phyloP scores from a whole-genome alignment of 495 filamentous ascomycete genomes.

The Penicillium bovifimosum region DNA sequence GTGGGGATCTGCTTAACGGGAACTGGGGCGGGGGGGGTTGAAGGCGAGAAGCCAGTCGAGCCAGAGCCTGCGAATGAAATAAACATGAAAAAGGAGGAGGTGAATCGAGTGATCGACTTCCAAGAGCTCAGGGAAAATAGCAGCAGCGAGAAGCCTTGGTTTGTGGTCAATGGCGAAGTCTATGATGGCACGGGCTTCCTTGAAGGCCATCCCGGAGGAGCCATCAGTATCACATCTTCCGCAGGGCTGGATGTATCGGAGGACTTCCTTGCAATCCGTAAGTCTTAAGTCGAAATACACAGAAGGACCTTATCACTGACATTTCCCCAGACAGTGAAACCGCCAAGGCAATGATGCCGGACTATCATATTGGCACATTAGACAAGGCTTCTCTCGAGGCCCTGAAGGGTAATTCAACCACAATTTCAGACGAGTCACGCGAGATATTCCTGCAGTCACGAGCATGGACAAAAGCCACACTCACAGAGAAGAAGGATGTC shows the following conservation, averaged over 20 bases:
- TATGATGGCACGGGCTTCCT: conserved; percentile 86
- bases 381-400: conserved; percentile 50
- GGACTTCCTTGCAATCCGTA: conserved; percentile 93
- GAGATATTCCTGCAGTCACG: conserved; percentile 65
- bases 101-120: conserved; percentile 58
- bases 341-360: conserved; percentile 85
- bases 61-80: conserved; percentile 56
- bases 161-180: conserved; percentile 86
- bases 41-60: conserved; percentile 49
- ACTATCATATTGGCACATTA: conserved; percentile 81
- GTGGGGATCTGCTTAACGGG: conserved; percentile 74
- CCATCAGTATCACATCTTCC: conserved; percentile 76
- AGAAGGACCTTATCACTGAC: conserved; percentile 2
- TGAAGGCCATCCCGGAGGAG: conserved; percentile 83
- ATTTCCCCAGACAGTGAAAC: conserved; percentile 70
- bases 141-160: conserved; percentile 70
- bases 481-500: conserved; percentile 58
- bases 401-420: conserved; percentile 34
- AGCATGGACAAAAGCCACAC: conserved; percentile 62
- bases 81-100: conserved; percentile 70
- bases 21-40: conserved; percentile 76
- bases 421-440: conserved; percentile 37
- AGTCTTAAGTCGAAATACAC: conserved; percentile 27
- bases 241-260: conserved; percentile 85
- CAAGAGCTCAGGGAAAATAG: conserved; percentile 71